These are phyloP conservation scores for Raphanus raphanistrum DNA, from an alignment of 345 rosid genomes.

Conservation along the genomic window DNA sequence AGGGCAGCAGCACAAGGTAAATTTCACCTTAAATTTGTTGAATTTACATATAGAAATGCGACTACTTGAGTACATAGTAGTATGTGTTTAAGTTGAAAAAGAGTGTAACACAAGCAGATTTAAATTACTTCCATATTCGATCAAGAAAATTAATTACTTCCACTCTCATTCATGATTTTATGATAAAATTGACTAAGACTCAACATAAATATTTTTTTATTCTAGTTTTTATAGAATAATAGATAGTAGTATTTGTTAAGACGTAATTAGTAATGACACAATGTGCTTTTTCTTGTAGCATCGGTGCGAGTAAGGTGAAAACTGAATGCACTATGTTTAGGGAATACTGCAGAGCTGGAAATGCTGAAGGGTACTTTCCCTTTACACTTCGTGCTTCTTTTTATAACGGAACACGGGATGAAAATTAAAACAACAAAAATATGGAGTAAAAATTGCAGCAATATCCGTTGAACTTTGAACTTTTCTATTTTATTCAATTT, in stretches of 20 bases:
- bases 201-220: not conserved
- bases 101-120: not conserved
- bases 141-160: not conserved
- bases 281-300: conserved; percentile 44
- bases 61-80: not conserved
- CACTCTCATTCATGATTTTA: conserved; percentile 5
- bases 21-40: not conserved
- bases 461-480: not conserved
- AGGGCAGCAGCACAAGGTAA: conserved; percentile 94
- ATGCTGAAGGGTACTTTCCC: conserved; percentile 75
- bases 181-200: not conserved
- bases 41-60: not conserved
- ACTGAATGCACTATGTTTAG: conserved; percentile 77
- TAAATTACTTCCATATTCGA: not conserved
- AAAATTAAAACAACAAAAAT: not conserved
- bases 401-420: not conserved
- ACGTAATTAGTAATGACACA: conserved; percentile 2
- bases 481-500: not conserved
- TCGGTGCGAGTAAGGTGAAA: conserved; percentile 95
- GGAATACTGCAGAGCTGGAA: conserved; percentile 80
- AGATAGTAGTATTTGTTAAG: not conserved
- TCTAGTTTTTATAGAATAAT: not conserved
- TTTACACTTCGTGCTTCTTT: not conserved
- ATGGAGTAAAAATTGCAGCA: not conserved
- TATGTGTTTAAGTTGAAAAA: not conserved